Evolutionary conservation across 257 asterid genomes (phyloP).

Genomic region (Jacaranda copaia): DNA sequence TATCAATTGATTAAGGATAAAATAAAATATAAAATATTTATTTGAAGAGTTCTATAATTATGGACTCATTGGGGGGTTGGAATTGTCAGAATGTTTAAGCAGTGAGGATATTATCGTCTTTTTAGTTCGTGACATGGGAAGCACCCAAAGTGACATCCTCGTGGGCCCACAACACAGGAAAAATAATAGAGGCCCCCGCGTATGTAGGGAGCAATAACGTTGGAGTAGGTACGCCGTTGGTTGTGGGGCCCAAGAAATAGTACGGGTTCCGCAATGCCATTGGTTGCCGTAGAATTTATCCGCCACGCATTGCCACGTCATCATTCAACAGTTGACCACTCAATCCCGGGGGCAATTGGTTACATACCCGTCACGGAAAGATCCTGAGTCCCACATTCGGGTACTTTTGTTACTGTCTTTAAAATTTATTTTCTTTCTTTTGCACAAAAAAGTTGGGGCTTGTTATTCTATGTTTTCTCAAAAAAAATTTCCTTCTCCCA

Average conservation of each 20-base stretch:
- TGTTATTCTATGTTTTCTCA: too few relatives aligned
- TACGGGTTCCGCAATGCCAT: conserved; percentile 58
- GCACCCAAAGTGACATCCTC: conserved; percentile 35
- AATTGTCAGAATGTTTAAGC: not conserved
- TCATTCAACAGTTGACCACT: conserved; percentile 14
- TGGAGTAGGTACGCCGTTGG: conserved; percentile 40
- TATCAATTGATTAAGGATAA: too few relatives aligned
- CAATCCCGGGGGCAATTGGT: conserved; percentile 31
- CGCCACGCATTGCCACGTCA: conserved; percentile 47
- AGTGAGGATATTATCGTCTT: not conserved
- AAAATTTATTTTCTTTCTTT: too few relatives aligned
- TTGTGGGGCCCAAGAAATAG: conserved; percentile 37
- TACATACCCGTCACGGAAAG: not conserved
- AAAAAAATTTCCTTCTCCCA: too few relatives aligned
- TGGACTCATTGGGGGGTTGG: too few relatives aligned
- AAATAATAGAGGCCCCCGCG: conserved; percentile 10
- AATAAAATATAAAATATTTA: too few relatives aligned
- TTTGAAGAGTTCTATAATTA: too few relatives aligned
- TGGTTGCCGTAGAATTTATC: conserved; percentile 55
- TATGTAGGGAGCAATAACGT: conserved; percentile 26
- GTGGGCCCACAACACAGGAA: conserved; percentile 2
- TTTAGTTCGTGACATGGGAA: conserved; percentile 19
- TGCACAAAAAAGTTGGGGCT: too few relatives aligned
- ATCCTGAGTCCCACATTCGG: too few relatives aligned
- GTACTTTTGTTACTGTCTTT: too few relatives aligned